Evolutionary conservation across 345 rosid genomes (phyloP).

Genomic region (Eucalyptus grandis): DNA sequence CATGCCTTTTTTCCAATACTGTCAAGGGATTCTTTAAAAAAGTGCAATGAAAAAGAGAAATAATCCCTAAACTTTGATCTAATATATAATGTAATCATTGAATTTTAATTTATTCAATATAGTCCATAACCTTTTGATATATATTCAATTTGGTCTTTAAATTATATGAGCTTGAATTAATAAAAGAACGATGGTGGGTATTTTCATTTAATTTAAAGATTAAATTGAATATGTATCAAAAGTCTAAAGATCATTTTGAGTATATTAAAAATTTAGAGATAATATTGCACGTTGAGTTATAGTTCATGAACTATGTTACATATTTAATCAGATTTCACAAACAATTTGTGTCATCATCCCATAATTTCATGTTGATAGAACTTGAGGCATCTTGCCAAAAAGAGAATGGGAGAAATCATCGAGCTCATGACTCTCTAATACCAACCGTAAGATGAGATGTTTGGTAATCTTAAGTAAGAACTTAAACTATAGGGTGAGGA

Average conservation of each 20-base stretch:
- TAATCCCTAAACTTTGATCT: too few species aligned
- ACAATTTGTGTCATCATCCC: too few species aligned
- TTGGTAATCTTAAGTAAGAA: background rate
- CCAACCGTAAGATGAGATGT: background rate
- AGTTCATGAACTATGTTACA: too few species aligned
- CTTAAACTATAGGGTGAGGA: background rate
- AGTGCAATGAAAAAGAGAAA: background rate
- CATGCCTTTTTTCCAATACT: background rate
- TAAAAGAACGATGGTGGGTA: too few species aligned
- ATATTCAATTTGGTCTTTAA: background rate
- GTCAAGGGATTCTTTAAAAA: background rate
- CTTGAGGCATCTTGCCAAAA: background rate
- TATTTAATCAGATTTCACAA: background rate
- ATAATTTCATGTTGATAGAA: background rate
- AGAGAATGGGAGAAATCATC: background rate
- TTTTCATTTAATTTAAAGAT: too few species aligned
- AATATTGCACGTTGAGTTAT: too few species aligned
- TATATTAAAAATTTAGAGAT: too few species aligned
- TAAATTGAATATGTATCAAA: too few species aligned
- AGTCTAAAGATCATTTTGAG: too few species aligned
- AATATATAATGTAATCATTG: too few species aligned
- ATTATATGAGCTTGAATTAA: background rate
- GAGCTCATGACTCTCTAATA: background rate
- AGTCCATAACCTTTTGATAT: fast-evolving
- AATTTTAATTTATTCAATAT: too few species aligned